phyloP scores from a whole-genome alignment of 306 rosid species.

The Albizia julibrissin region DNA sequence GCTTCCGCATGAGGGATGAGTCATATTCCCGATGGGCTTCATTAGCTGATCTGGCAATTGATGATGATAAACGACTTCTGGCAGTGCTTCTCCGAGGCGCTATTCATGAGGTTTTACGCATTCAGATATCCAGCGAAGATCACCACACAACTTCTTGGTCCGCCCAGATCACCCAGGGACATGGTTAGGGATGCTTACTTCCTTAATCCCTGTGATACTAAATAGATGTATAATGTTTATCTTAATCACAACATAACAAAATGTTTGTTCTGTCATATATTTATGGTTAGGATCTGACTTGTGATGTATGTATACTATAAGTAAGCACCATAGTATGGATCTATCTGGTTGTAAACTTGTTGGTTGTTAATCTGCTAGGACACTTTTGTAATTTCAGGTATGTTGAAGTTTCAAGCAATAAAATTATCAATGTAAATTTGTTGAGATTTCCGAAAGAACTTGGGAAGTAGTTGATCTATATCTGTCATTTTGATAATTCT shows the following conservation, averaged over 20 bases:
- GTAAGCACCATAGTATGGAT: neutral
- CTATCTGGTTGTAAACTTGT: neutral
- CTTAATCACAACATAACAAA: neutral
- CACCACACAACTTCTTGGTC: constrained; percentile 36
- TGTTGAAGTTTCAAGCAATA: neutral
- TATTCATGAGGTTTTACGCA: constrained; percentile 70
- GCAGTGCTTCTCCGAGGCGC: constrained; percentile 82
- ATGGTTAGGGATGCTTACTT: constrained; percentile 16
- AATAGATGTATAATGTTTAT: neutral
- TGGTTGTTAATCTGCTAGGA: neutral
- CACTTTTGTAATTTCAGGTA: neutral
- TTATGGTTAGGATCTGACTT: neutral
- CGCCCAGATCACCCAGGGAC: constrained; percentile 24
- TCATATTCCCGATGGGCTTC: constrained; percentile 50
- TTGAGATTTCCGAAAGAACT: neutral
- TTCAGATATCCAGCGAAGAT: constrained; percentile 59
- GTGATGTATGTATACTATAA: neutral
- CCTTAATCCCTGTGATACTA: neutral
- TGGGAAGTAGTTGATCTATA: neutral
- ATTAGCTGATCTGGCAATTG: constrained; percentile 46
- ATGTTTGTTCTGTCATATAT: neutral
- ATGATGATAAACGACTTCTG: constrained; percentile 53
- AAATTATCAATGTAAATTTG: neutral
- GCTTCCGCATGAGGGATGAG: constrained; percentile 80
- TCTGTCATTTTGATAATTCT: neutral